These are phyloP conservation scores for Apiospora malaysiana DNA, from an alignment of 2,329 filamentous ascomycete genomes.

Conservation along the genomic window DNA sequence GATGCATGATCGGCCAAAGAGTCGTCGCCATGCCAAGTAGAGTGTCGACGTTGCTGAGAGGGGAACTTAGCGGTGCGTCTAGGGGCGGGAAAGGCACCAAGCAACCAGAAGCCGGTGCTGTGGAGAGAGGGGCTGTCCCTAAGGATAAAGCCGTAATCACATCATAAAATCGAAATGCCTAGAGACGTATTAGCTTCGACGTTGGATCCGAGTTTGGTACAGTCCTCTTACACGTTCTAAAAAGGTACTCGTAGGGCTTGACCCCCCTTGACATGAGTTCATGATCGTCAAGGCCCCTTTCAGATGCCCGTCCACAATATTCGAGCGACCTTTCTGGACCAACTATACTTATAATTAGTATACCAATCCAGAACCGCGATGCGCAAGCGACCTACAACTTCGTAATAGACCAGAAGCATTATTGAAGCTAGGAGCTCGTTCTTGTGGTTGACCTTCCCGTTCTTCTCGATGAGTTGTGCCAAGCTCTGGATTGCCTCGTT, in stretches of 20 bases:
- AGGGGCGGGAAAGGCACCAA: slow-evolving; percentile 54
- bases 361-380: slow-evolving; percentile 25
- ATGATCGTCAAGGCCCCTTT: slow-evolving; percentile 68
- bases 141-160: slow-evolving; percentile 68
- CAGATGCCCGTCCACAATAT: slow-evolving; percentile 65
- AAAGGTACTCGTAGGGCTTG: slow-evolving; percentile 60
- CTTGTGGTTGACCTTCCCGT: slow-evolving; percentile 50
- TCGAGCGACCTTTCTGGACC: slow-evolving; percentile 64
- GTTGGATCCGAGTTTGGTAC: neutral
- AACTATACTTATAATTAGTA: slow-evolving; percentile 47
- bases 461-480: slow-evolving; percentile 60
- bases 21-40: slow-evolving; percentile 67
- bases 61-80: slow-evolving; percentile 52
- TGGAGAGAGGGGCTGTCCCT: slow-evolving; percentile 61
- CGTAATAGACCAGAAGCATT: slow-evolving; percentile 67
- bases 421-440: slow-evolving; percentile 67
- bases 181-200: slow-evolving; percentile 31
- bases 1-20: slow-evolving; percentile 68
- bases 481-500: slow-evolving; percentile 64
- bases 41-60: slow-evolving; percentile 60
- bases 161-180: slow-evolving; percentile 71
- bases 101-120: slow-evolving; percentile 52
- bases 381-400: slow-evolving; percentile 56
- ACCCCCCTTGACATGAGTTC: slow-evolving; percentile 50
- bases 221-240: slow-evolving; percentile 57